Evolutionary conservation across 2,329 filamentous ascomycete genomes (phyloP).

Genomic region (Cercospora nicotianae): DNA sequence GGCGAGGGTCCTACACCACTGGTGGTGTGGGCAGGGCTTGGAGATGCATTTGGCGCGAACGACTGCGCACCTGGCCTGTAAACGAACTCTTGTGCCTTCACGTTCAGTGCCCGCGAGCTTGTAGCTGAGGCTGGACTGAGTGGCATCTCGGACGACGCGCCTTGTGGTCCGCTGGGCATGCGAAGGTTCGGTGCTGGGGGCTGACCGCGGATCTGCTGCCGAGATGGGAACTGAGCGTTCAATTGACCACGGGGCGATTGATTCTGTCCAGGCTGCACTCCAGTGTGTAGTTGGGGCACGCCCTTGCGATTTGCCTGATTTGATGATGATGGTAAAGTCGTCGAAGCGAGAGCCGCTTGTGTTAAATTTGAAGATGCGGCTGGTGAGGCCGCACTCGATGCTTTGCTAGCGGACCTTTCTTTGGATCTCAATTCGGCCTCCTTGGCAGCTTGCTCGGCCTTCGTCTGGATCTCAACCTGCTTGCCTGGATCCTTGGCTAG

Average conservation of each 20-base stretch:
- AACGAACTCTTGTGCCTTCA: slow-evolving; percentile 72
- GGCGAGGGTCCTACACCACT: slow-evolving; percentile 29
- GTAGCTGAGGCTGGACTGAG: slow-evolving; percentile 57
- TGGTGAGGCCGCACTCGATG: slow-evolving; percentile 28
- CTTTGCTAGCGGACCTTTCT: slow-evolving; percentile 35
- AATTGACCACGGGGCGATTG: slow-evolving; percentile 6
- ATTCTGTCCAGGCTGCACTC: slow-evolving; percentile 7
- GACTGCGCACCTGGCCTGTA: slow-evolving; percentile 77
- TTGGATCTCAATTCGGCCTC: slow-evolving; percentile 51
- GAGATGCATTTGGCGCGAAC: slow-evolving; percentile 81
- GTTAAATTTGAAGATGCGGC: slow-evolving; percentile 20
- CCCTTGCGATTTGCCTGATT: slow-evolving; percentile 17
- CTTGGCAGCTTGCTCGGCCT: slow-evolving; percentile 74
- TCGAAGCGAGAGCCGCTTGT: slow-evolving; percentile 9
- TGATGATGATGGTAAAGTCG: slow-evolving; percentile 15
- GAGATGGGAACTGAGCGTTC: background rate
- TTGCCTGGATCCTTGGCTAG: slow-evolving; percentile 95
- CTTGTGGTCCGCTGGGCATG: slow-evolving; percentile 54
- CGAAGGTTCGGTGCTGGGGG: slow-evolving; percentile 65
- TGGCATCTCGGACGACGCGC: slow-evolving; percentile 17
- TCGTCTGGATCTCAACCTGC: slow-evolving; percentile 89
- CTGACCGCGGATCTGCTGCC: slow-evolving; percentile 33
- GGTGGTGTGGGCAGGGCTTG: slow-evolving; percentile 54
- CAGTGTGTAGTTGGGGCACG: background rate
- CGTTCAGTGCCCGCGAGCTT: slow-evolving; percentile 53